Conservation (phyloP, 495 filamentous ascomycete genomes). For the Pyrenula massariospora region DNA sequence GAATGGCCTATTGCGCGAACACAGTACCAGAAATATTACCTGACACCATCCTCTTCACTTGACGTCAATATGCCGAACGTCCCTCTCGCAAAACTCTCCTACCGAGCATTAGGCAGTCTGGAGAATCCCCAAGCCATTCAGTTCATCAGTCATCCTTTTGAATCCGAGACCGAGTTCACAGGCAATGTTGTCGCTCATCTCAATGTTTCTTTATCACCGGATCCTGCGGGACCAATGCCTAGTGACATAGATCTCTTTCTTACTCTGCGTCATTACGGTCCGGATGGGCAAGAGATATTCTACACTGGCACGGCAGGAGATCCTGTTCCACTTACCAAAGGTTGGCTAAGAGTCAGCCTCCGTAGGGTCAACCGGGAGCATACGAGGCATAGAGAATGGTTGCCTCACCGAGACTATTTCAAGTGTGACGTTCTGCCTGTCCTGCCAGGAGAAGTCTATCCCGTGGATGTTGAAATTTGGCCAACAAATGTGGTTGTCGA, state of each 20-base stretch:
- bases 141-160: conserved; percentile 43
- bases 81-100: conserved; percentile 27
- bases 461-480: conserved; percentile 57
- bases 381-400: conserved; percentile 32
- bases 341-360: conserved; percentile 38
- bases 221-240: conserved; percentile 14
- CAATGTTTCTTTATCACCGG: conserved; percentile 41
- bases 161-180: conserved; percentile 50
- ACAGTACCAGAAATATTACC: conserved; percentile 43
- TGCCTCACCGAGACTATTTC: conserved; percentile 51
- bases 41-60: conserved; percentile 28
- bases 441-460: conserved; percentile 42
- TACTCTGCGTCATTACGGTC: conserved; percentile 45
- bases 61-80: conserved; percentile 1
- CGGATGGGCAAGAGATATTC: conserved; percentile 44
- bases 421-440: conserved; percentile 44
- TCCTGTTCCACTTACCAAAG: conserved; percentile 26
- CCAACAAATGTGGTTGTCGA: conserved; percentile 55
- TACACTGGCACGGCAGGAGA: conserved; percentile 51
- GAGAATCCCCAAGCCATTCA: conserved; percentile 31
- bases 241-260: conserved; percentile 56
- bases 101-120: conserved; percentile 41
- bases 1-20: conserved; percentile 56
- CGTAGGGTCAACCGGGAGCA: conserved; percentile 38
- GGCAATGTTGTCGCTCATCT: conserved; percentile 53